Evolutionary conservation across 345 rosid species (phyloP).

Genomic region (Aurinia saxatilis): DNA sequence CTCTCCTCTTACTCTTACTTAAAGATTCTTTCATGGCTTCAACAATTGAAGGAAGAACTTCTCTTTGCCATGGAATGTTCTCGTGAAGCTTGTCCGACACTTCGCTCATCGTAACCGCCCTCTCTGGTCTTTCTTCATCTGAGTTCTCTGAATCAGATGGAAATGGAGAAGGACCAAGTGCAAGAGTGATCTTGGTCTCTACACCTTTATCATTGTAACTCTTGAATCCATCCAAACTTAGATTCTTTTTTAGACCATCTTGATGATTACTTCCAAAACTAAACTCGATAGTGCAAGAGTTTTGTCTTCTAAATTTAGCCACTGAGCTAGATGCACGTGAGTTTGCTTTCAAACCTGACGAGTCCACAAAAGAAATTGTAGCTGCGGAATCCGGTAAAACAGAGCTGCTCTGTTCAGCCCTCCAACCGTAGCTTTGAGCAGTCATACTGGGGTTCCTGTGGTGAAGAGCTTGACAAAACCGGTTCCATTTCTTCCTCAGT

Average conservation of each 20-base stretch:
- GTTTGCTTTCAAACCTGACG: slow-evolving; percentile 32
- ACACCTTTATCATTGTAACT: slow-evolving; percentile 39
- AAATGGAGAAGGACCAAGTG: slow-evolving; percentile 52
- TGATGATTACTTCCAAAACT: slow-evolving; percentile 32
- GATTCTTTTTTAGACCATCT: slow-evolving; percentile 23
- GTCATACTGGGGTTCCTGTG: slow-evolving; percentile 10
- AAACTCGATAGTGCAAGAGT: slow-evolving; percentile 64
- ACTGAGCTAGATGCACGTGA: slow-evolving; percentile 29
- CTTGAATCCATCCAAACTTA: slow-evolving; percentile 57
- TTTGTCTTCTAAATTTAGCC: slow-evolving; percentile 63
- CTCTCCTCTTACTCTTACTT: slow-evolving; percentile 25
- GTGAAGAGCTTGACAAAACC: slow-evolving; percentile 54
- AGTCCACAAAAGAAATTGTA: slow-evolving; percentile 38
- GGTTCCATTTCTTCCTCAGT: slow-evolving; percentile 68
- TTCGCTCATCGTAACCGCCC: neutral
- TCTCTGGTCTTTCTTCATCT: slow-evolving; percentile 19
- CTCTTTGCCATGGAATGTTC: slow-evolving; percentile 72
- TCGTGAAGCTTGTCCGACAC: slow-evolving; percentile 42
- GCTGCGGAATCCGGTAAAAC: slow-evolving; percentile 29
- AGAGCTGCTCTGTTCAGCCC: slow-evolving; percentile 30
- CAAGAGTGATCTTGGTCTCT: slow-evolving; percentile 69
- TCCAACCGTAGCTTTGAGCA: slow-evolving; percentile 12
- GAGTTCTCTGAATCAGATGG: slow-evolving; percentile 34
- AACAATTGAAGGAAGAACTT: slow-evolving; percentile 42
- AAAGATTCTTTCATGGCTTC: slow-evolving; percentile 36